Percentiles rank a stretch among this genome's conserved stretches.
Conservation (phyloP, 108 stramenopile species). For the Stephanodiscus triporus region DNA sequence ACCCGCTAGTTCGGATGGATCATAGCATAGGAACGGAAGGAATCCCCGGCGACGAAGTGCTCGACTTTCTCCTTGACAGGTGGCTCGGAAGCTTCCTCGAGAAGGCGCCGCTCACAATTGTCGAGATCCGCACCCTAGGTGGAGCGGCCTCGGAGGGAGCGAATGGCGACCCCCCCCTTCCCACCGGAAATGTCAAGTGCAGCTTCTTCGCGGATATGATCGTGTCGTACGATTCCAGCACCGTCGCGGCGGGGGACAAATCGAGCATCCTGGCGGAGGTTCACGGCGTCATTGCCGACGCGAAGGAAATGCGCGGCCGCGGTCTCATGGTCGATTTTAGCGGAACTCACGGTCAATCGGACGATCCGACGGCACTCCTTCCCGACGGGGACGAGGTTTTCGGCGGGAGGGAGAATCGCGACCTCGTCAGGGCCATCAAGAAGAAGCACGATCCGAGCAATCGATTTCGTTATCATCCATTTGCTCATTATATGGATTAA, state of each 20-base stretch:
- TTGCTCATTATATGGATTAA: constrained; percentile 1
- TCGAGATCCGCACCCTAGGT: constrained; percentile 28
- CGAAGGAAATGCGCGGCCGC: neutral
- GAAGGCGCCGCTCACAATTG: constrained; percentile 19
- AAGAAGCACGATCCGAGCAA: constrained; percentile 13
- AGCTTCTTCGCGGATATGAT: constrained; percentile 29
- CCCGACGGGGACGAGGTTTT: constrained; percentile 22
- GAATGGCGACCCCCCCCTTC: neutral
- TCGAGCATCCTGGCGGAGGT: constrained; percentile 15
- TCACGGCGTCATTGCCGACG: constrained; percentile 10
- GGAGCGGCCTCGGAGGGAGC: constrained; percentile 4
- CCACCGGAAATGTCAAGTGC: constrained; percentile 17
- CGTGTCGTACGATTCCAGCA: constrained; percentile 25
- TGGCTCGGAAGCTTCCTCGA: constrained; percentile 23
- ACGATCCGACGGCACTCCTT: constrained; percentile 7
- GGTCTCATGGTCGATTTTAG: constrained; percentile 29
- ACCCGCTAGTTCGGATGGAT: constrained; percentile 24
- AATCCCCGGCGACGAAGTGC: constrained; percentile 14
- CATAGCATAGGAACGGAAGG: constrained; percentile 21
- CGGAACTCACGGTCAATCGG: constrained; percentile 24
- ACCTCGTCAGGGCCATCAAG: neutral
- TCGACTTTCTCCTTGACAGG: constrained; percentile 15
- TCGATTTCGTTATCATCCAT: constrained; percentile 30
- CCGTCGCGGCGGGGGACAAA: constrained; percentile 3
- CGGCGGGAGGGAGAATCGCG: constrained; percentile 21